phyloP scores from a whole-genome alignment of 306 rosid species.

The Quercus dentata region DNA sequence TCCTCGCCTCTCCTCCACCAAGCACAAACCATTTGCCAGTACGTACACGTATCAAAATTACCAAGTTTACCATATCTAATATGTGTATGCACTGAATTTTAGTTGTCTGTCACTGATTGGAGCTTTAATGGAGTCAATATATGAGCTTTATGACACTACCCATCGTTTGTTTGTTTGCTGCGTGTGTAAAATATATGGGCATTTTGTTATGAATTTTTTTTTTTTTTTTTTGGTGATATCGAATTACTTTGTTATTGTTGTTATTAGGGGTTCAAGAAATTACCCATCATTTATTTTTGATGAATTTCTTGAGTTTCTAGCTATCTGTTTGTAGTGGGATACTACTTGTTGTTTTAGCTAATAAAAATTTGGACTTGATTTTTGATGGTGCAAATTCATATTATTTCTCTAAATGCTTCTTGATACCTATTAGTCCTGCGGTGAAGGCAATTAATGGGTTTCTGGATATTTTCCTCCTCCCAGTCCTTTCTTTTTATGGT shows the following conservation, averaged over 20 bases:
- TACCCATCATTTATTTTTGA: background rate
- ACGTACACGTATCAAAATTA: slow-evolving; percentile 15
- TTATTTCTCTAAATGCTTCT: background rate
- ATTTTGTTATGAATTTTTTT: background rate
- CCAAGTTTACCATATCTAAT: background rate
- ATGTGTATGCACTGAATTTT: background rate
- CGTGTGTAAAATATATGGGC: background rate
- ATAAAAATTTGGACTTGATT: background rate
- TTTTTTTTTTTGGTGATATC: background rate
- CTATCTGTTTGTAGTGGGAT: background rate
- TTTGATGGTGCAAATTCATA: background rate
- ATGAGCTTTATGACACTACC: background rate
- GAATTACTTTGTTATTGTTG: background rate
- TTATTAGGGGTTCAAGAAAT: background rate
- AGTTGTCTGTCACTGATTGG: background rate
- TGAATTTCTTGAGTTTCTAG: background rate
- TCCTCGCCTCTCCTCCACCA: slow-evolving; percentile 42
- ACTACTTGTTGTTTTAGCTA: background rate
- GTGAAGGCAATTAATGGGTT: background rate
- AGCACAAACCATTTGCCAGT: slow-evolving; percentile 48
- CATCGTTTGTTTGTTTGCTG: background rate
- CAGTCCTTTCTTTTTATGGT: background rate
- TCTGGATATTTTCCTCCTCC: background rate
- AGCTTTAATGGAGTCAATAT: background rate
- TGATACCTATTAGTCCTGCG: background rate